These are phyloP conservation scores for Zasmidium citrigriseum DNA, from an alignment of 2,329 filamentous ascomycete species.

Conservation along the genomic window DNA sequence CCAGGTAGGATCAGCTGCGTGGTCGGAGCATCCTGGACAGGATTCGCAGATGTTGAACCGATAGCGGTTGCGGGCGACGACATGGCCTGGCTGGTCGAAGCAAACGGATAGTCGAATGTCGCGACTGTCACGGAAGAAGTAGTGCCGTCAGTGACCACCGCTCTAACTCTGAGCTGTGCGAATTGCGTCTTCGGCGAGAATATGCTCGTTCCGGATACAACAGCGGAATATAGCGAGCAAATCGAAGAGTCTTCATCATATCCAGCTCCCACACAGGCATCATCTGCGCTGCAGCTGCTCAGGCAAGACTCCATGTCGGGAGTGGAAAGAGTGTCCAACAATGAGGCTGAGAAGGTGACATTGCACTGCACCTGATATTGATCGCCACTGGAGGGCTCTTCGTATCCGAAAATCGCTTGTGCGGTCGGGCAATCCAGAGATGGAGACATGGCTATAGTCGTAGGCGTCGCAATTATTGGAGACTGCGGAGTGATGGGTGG, in stretches of 20 bases:
- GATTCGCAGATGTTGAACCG: not conserved
- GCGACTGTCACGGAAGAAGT: not conserved
- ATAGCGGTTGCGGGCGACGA: not conserved
- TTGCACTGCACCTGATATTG: not conserved
- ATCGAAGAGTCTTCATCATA: not conserved
- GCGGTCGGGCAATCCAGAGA: not conserved
- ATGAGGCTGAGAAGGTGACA: not conserved
- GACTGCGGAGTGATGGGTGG: too few species aligned
- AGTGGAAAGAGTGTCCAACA: not conserved
- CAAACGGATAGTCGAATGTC: not conserved
- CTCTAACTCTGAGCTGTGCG: not conserved
- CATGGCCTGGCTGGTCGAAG: not conserved
- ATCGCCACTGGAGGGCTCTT: not conserved
- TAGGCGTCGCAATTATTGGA: too few species aligned
- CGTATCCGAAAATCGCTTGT: not conserved
- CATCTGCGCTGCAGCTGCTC: not conserved
- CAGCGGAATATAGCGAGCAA: not conserved
- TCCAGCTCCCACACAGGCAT: not conserved
- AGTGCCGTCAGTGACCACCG: not conserved
- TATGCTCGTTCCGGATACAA: not conserved
- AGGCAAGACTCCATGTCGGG: not conserved
- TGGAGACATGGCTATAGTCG: not conserved
- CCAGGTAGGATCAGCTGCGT: not conserved
- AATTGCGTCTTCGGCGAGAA: not conserved
- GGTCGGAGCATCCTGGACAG: not conserved